These are phyloP conservation scores for Apium graveolens DNA, from an alignment of 129 eudicot species.

Conservation along the genomic window DNA sequence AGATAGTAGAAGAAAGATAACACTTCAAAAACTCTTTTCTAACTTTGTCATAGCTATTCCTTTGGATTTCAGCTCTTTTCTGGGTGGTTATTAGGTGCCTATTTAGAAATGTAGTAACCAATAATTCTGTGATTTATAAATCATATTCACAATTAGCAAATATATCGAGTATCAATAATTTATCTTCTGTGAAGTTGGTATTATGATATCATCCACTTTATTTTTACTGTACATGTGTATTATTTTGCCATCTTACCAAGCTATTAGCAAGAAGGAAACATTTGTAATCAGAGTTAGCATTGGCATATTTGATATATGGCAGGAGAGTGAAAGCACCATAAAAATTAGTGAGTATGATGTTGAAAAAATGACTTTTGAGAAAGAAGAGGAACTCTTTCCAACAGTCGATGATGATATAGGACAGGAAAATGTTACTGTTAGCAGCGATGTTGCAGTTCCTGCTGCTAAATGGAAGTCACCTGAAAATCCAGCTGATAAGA, in stretches of 20 bases:
- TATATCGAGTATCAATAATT: background rate
- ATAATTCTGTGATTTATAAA: background rate
- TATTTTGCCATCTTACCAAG: background rate
- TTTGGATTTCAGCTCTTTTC: background rate
- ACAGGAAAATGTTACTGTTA: conserved; percentile 31
- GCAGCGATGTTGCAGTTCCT: conserved; percentile 20
- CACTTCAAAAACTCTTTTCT: background rate
- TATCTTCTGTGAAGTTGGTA: background rate
- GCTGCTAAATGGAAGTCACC: conserved; percentile 63
- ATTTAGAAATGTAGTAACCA: background rate
- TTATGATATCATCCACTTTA: background rate
- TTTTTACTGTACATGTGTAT: background rate
- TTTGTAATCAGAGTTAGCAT: background rate
- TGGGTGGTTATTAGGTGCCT: background rate
- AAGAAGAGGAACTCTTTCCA: conserved; percentile 77
- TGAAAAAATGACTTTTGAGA: conserved; percentile 64
- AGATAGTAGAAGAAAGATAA: background rate
- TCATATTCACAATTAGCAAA: background rate
- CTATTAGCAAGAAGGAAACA: background rate
- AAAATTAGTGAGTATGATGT: conserved; percentile 48
- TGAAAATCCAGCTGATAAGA: conserved; percentile 62
- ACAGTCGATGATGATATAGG: conserved; percentile 35
- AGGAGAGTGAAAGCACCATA: conserved; percentile 24
- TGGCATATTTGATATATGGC: conserved; percentile 10
- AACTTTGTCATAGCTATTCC: background rate